Percentiles rank a stretch among this genome's conserved stretches.
phyloP scores from a whole-genome alignment of 805 yeast genomes.

The Pichia phayaonensis region DNA sequence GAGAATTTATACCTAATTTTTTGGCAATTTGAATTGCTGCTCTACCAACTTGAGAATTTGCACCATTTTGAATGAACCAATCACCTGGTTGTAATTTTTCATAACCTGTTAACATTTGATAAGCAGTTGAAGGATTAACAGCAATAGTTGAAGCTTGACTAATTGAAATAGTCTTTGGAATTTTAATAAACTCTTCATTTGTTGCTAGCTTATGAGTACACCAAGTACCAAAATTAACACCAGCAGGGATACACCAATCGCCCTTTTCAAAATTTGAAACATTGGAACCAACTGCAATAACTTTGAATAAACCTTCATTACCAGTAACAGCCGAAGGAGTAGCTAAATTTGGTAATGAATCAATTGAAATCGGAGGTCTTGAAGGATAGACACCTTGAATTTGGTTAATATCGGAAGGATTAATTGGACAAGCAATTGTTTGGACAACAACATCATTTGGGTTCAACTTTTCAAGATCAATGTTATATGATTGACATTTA shows the following conservation, averaged over 20 bases:
- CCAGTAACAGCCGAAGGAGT: conserved; percentile 82
- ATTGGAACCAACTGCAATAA: conserved; percentile 59
- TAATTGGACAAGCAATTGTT: conserved; percentile 74
- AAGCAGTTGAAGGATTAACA: conserved; percentile 92
- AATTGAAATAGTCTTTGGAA: conserved; percentile 47
- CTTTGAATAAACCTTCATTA: conserved; percentile 86
- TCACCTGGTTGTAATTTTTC: conserved; percentile 57
- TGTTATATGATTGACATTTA: conserved; percentile 42
- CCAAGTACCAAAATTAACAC: conserved; percentile 91
- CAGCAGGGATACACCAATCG: conserved; percentile 82
- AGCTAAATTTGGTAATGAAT: conserved; percentile 39
- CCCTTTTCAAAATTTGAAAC: conserved; percentile 48
- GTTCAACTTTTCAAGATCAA: conserved; percentile 25
- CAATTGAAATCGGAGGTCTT: conserved; percentile 50
- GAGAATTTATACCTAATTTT: conserved; percentile 69
- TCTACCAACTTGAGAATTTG: conserved; percentile 90
- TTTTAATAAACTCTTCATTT: conserved; percentile 45
- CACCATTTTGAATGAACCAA: conserved; percentile 96
- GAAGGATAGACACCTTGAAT: conserved; percentile 82
- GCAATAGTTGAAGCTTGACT: conserved; percentile 80
- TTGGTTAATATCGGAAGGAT: conserved; percentile 87
- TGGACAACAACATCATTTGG: conserved; percentile 52
- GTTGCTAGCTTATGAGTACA: conserved; percentile 61
- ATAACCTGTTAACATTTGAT: conserved; percentile 72
- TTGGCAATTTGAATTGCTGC: conserved; percentile 84